Conservation (phyloP, 257 asterid species). For the Thymus mandschuricus region DNA sequence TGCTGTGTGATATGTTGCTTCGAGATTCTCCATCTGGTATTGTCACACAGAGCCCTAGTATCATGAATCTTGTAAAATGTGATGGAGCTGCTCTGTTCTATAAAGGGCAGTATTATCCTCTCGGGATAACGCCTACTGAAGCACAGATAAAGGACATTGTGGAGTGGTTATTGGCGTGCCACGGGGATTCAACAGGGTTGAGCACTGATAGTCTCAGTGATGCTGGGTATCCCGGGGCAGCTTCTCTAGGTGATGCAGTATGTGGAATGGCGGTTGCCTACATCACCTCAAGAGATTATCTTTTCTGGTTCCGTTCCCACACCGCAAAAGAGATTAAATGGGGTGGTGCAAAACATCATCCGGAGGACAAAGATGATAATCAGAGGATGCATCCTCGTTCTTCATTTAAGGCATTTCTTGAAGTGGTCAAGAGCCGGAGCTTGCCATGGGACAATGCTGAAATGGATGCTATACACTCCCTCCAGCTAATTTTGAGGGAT, state of each 20-base stretch:
- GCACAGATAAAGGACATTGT: slow-evolving; percentile 54
- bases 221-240: slow-evolving; percentile 65
- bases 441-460: slow-evolving; percentile 60
- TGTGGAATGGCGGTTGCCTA: slow-evolving; percentile 67
- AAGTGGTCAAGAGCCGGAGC: slow-evolving; percentile 59
- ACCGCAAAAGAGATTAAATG: slow-evolving; percentile 61
- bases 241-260: slow-evolving; percentile 58
- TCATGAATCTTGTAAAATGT: slow-evolving; percentile 62
- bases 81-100: slow-evolving; percentile 65
- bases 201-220: slow-evolving; percentile 65
- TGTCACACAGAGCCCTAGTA: slow-evolving; percentile 59
- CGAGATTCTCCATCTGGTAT: slow-evolving; percentile 61
- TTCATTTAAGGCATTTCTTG: slow-evolving; percentile 56
- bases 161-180: slow-evolving; percentile 50
- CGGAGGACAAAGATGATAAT: slow-evolving; percentile 60
- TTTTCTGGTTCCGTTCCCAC: slow-evolving; percentile 69
- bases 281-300: slow-evolving; percentile 47
- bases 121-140: slow-evolving; percentile 58
- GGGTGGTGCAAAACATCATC: slow-evolving; percentile 79
- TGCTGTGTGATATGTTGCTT: slow-evolving; percentile 66
- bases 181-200: slow-evolving; percentile 64
- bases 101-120: slow-evolving; percentile 52
- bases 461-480: slow-evolving; percentile 65
- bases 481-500: slow-evolving; percentile 60
- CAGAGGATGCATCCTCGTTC: slow-evolving; percentile 61